Evolutionary conservation across 2,329 filamentous ascomycete genomes (phyloP), one percentile per base, ranked within the genome.

Genomic region (Sarocladium strictum): DNA sequence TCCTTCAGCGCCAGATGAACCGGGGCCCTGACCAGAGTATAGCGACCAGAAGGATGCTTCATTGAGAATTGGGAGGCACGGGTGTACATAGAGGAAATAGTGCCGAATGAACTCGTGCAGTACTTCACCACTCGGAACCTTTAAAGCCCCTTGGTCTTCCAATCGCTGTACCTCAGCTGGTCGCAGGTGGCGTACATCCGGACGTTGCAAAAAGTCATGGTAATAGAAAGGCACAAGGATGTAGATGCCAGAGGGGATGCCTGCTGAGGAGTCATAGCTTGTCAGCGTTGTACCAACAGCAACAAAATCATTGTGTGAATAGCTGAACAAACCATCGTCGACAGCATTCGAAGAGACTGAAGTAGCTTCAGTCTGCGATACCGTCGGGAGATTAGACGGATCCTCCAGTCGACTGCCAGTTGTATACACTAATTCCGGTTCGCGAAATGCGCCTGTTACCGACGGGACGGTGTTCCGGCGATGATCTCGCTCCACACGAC

Each of bases 81-180:
- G 56, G 24, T 57, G 56, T 17, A 57, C 53, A 26, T 55, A 53
- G 23, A 53, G 53, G 35, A 57, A 57, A 40, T 57, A 57, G 23
- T 57, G 45, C 17, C 49, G 26, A 15, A 55, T 11, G 35, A 57
- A 55, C n/a, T 55, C 53, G 33, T 55, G 27, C 5, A 57, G 41
- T 24, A 53, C 19, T 3, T 47, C 40, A 12, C 43, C 19, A 14
- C 17, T 53, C 6, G 56, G 56, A 9, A 57, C 37, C 15, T 32
- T 40, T 9, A 40, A n/a, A 40, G 41, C 11, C 41, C 32, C 26
- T 19, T 17, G 5, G 24, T 51, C 15, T 15, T 51, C 47, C 15
- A 51, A 21, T 51, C 19, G 23, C 11, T 51, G 37, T 6, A 40
- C n/a, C 37, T 40, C 10, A 6, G n/a, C n/a, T 17, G 37, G 37